Base-by-base conservation (phyloP, 768 basidiomycete species). In the Auricularia sp. region DNA sequence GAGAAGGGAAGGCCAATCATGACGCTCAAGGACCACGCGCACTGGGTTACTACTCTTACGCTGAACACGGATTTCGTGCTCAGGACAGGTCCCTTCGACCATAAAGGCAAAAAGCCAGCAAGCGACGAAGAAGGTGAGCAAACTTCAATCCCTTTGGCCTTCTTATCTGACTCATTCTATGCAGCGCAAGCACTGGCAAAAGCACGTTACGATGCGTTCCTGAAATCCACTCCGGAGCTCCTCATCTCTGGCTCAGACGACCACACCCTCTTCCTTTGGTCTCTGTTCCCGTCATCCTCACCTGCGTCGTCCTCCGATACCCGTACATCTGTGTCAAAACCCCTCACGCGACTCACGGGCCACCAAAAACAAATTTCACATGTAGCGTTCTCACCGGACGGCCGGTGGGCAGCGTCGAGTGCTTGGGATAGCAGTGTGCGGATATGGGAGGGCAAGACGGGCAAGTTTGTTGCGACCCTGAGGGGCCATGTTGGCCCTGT, bases 11-110 rank as follows among this genome's bases (percentile, higher is more conserved):
- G 85, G 73, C 83, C 86, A 34, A 77, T 98, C 44, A 83, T 94
- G 70, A 87, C 87, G 0, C 77, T 98, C 35, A 93, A 91, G 74
- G 94, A 98, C 67, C 96, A 99, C 70, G 97, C 94, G 0, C 97
- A 99, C 71, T 98, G 95, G 96, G 97, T 99, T 7, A 99, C 95
- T 21, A 98, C 95, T 0, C 84, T 99, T 51, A 87, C 96, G 3
- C 80, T 98, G 63, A 96, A 94, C 74, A 95, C 95, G 8, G 96
- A 99, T 72, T 97, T 95, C 71, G 85, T 96, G 34, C 81, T 97
- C 4, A 87, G 95, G 23, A 98, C 96, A 0, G 96, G 96, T 0
- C 94, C 96, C 0, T 98, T 90, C 70, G 94, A 98, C 72, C 91
- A 97, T 68, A 90, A 82, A 1, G 84, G 83, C 56, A 94, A 91